Conservation (phyloP, 306 rosid species). For the Lathyrus sativus region DNA sequence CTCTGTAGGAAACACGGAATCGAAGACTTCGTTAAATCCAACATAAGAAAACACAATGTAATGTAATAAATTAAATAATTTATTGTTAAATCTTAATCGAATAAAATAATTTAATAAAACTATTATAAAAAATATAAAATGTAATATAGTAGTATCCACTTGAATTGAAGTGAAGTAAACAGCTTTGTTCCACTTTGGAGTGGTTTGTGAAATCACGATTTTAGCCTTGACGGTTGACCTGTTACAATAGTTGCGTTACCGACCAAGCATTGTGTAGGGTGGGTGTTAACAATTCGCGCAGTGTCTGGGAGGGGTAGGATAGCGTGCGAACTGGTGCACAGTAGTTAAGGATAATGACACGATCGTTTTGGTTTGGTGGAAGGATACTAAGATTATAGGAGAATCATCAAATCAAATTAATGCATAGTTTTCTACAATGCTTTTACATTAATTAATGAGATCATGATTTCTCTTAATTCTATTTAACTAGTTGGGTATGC, state of each 20-base stretch:
- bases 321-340: constrained; percentile 32
- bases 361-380: constrained; percentile 1
- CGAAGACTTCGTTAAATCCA: constrained; percentile 59
- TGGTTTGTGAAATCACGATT: constrained; percentile 28
- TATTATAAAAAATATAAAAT: neutral
- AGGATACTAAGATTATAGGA: too few species aligned
- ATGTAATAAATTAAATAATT: constrained; percentile 24
- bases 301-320: constrained; percentile 1
- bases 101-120: neutral
- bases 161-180: neutral
- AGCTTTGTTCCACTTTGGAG: neutral
- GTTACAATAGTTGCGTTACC: constrained; percentile 34
- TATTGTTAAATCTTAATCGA: neutral
- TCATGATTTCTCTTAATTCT: too few species aligned
- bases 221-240: constrained; percentile 53
- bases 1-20: constrained; percentile 49
- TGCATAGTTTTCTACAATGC: too few species aligned
- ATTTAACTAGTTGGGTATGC: too few species aligned
- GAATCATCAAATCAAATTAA: too few species aligned
- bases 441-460: too few species aligned
- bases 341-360: neutral
- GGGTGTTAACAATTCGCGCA: constrained; percentile 9
- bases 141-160: neutral
- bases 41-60: constrained; percentile 8
- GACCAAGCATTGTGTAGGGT: constrained; percentile 19